Conservation (phyloP, 768 basidiomycete species). For the Symmetrospora coprosmae region DNA sequence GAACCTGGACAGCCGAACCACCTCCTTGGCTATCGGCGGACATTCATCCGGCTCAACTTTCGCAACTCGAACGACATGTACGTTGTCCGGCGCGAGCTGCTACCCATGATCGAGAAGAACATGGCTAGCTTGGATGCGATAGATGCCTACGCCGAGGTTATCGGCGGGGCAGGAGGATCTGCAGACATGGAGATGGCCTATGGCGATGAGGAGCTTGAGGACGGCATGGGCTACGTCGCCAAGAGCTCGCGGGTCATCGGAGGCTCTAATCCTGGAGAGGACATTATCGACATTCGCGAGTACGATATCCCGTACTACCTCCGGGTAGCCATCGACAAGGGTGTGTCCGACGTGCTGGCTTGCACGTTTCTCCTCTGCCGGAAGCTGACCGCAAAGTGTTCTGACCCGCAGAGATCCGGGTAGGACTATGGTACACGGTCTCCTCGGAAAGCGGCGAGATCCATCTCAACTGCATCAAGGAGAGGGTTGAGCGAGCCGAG, state of each 20-base stretch:
- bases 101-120: slow-evolving; percentile 79
- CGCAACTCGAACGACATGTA: slow-evolving; percentile 87
- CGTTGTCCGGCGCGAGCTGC: slow-evolving; percentile 66
- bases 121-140: slow-evolving; percentile 84
- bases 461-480: slow-evolving; percentile 52
- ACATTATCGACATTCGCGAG: slow-evolving; percentile 84
- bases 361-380: too few relatives aligned
- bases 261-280: slow-evolving; percentile 60
- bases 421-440: slow-evolving; percentile 93
- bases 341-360: slow-evolving; percentile 35
- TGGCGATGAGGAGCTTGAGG: slow-evolving; percentile 42
- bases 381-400: too few relatives aligned
- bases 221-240: slow-evolving; percentile 16
- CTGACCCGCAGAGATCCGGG: slow-evolving; percentile 55
- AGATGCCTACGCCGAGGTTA: slow-evolving; percentile 93
- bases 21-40: slow-evolving; percentile 78
- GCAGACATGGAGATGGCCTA: slow-evolving; percentile 36
- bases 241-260: slow-evolving; percentile 16
- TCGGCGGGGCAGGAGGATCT: slow-evolving; percentile 46
- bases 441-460: slow-evolving; percentile 57
- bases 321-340: slow-evolving; percentile 96
- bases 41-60: slow-evolving; percentile 78
- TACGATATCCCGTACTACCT: slow-evolving; percentile 95
- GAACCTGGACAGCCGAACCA: slow-evolving; percentile 58
- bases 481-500: slow-evolving; percentile 93